Percentiles rank a stretch among this genome's conserved stretches.
Evolutionary conservation across 805 yeast genomes (phyloP).

Genomic region (Pichia cephalocereana): DNA sequence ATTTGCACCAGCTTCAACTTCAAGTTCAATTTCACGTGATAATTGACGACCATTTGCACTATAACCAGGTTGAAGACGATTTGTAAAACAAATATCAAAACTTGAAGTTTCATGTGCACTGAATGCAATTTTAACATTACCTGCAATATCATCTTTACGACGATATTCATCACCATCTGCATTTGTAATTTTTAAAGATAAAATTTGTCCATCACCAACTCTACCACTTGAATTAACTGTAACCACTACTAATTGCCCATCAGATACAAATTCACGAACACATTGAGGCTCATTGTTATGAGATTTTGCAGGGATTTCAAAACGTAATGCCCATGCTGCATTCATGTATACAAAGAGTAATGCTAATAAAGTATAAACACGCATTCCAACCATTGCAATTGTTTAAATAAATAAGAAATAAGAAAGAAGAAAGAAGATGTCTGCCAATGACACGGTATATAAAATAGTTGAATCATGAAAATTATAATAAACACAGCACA

Average conservation of each 20-base stretch:
- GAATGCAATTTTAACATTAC: constrained; percentile 67
- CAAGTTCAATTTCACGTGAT: constrained; percentile 74
- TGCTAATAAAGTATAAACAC: constrained; percentile 1
- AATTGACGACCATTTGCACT: constrained; percentile 30
- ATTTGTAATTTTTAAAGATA: constrained; percentile 63
- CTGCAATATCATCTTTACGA: constrained; percentile 66
- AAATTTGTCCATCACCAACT: constrained; percentile 78
- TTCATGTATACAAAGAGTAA: constrained; percentile 8
- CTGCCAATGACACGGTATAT: neutral
- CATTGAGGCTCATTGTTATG: constrained; percentile 50
- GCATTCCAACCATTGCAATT: neutral
- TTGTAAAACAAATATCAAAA: constrained; percentile 86
- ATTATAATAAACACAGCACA: too few species aligned
- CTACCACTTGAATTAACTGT: constrained; percentile 67
- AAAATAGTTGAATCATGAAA: neutral
- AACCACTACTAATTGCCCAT: constrained; percentile 82
- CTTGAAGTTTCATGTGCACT: constrained; percentile 77
- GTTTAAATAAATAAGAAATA: neutral
- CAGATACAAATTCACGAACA: constrained; percentile 82
- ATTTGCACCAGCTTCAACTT: constrained; percentile 89
- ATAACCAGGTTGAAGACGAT: constrained; percentile 35
- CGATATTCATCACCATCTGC: constrained; percentile 79
- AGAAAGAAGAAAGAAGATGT: neutral
- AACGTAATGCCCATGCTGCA: constrained; percentile 17
- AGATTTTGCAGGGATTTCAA: constrained; percentile 24